Conservation (phyloP, 1,284 basidiomycete species). For the Melampsora americana region DNA sequence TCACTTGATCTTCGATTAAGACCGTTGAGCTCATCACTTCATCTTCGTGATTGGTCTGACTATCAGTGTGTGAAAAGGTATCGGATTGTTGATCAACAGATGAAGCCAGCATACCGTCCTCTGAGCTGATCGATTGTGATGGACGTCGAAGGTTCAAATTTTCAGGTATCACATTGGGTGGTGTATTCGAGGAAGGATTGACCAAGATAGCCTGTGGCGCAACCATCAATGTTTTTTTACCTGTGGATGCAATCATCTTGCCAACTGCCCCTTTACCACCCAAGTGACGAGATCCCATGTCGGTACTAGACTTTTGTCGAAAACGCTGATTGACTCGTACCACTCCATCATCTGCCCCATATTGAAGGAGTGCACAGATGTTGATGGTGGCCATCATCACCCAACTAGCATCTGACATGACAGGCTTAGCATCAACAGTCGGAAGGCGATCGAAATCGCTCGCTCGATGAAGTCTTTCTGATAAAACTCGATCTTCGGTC, state of each 20-base stretch:
- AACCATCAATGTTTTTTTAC: slow-evolving; percentile 12
- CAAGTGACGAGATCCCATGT: slow-evolving; percentile 2
- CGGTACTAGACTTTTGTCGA: slow-evolving; percentile 7
- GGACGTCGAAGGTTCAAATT: background rate
- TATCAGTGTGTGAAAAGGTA: background rate
- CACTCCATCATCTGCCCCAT: slow-evolving; percentile 72
- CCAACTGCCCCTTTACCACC: background rate
- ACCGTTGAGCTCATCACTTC: background rate
- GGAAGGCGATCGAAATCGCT: background rate
- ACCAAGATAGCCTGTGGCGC: slow-evolving; percentile 41
- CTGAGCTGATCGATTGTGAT: slow-evolving; percentile 26
- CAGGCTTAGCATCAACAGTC: slow-evolving; percentile 53
- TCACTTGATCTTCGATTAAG: background rate
- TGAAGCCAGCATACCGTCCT: slow-evolving; percentile 11
- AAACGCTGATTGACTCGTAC: slow-evolving; percentile 59
- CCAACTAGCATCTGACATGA: slow-evolving; percentile 77
- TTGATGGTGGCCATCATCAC: slow-evolving; percentile 90
- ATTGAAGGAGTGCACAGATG: slow-evolving; percentile 77
- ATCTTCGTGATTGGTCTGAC: background rate
- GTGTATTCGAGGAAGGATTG: slow-evolving; percentile 6
- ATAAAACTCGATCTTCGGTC: slow-evolving; percentile 59
- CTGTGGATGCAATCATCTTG: slow-evolving; percentile 46
- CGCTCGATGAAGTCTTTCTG: slow-evolving; percentile 18
- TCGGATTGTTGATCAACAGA: slow-evolving; percentile 3
- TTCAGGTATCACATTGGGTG: background rate